A percentile compares a stretch with the other conserved stretches of the same genome.
phyloP scores from a whole-genome alignment of 129 eudicot genomes.

The sunflower (Helianthus annuus) region DNA sequence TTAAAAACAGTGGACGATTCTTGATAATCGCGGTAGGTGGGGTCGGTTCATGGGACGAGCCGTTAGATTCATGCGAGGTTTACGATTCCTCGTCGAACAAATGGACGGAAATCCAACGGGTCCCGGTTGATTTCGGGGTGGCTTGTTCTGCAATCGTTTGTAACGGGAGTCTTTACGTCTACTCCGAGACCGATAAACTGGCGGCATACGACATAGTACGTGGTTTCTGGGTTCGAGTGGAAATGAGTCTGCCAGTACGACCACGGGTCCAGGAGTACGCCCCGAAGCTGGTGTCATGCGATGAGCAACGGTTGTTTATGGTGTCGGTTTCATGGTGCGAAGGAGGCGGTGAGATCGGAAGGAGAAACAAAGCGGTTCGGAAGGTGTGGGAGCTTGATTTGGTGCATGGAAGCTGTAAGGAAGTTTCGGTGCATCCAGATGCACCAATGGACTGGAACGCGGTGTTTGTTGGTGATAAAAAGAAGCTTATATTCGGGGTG shows the following conservation, averaged over 20 bases:
- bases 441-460: conserved; percentile 99
- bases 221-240: conserved; percentile 71
- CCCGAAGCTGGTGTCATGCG: conserved; percentile 65
- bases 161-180: conserved; percentile 54
- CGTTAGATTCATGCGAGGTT: conserved; percentile 71
- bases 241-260: conserved; percentile 52
- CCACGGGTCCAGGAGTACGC: conserved; percentile 77
- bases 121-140: conserved; percentile 67
- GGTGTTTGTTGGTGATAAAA: conserved; percentile 62
- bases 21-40: conserved; percentile 79
- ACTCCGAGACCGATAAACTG: conserved; percentile 72
- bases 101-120: conserved; percentile 73
- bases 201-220: conserved; percentile 65
- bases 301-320: conserved; percentile 57
- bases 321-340: conserved; percentile 93
- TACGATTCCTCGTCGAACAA: conserved; percentile 68
- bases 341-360: conserved; percentile 90
- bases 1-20: conserved; percentile 49
- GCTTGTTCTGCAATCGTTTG: conserved; percentile 71
- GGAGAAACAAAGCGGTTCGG: conserved; percentile 87
- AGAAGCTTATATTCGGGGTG: conserved; percentile 65
- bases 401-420: conserved; percentile 44
- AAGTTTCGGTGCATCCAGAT: conserved; percentile 76
- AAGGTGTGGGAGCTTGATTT: conserved; percentile 92
- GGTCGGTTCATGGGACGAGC: conserved; percentile 81